Evolutionary conservation across 2,329 filamentous ascomycete species (phyloP), one percentile per base, ranked within the genome.

Genomic region (Xylaria polymorpha): DNA sequence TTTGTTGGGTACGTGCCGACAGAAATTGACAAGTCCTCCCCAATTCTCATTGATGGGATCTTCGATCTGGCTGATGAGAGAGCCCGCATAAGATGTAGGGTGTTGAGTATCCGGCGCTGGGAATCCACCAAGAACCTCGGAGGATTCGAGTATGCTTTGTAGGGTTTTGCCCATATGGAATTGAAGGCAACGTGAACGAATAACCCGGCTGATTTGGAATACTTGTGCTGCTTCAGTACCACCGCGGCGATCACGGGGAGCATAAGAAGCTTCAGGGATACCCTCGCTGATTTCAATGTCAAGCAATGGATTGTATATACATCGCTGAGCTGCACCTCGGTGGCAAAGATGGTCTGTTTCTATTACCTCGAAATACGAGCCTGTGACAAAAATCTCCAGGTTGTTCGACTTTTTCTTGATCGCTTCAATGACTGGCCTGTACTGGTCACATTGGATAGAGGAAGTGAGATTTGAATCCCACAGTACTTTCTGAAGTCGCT

Each of bases 401-500:
- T 71, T 68, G 0, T 71, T 71, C 0, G 82, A 83, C 18, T 76
- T 79, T 0, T 32, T 18, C 0, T 77, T 46, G 10, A 85, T 79
- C 0, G 62, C 22, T 9, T 71, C 63, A 2, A 80, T 77, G 0
- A 81, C 50, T 1, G 71, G 64, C 1, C 74, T 73, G 14, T 81
- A 79, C 0, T 74, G 74, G 57, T 85, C 83, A 57, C 81, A 80
- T 32, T 85, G 83, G 9, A 83, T 77, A 0, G 77, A 77, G 1
- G 73, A 70, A 0, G 83, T 81, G 0, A 83, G 60, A 2, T 71
- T 0, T 0, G 65, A 1, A 32, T 80, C 69, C 83, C 83, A 85
- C 0, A 2, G 25, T 0, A 79, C 78, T 0, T 62, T 79, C 43
- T 84, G 82, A 22, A 82, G 72, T 0, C 79, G 50, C 2, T 75